Base-by-base conservation (phyloP, 805 yeast genomes). In the Kodamaea sagamina region DNA sequence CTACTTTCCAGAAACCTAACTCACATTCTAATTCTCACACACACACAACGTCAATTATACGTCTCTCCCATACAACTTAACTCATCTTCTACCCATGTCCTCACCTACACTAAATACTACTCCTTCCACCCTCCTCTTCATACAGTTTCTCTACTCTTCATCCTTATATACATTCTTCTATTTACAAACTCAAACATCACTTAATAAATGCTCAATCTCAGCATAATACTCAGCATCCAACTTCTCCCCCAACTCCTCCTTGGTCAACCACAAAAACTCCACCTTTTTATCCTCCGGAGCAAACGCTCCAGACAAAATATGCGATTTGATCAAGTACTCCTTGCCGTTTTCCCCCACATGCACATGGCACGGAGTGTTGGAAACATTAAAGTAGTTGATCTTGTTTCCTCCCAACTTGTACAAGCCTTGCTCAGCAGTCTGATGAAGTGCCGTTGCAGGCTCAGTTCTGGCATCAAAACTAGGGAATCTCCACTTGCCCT, bases 361-460 rank as follows among this genome's bases (percentile, higher is more conserved):
- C 51, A 78, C 72, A 34, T 83, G 89, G 32, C 90, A 84, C 31
- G 99, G 98, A 4, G 85, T 85, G 44, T 79, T 80, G 17, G 98
- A 89, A n/a, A 93, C 96, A 15, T 86, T 79, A 87, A 95, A 92
- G 34, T 89, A 84, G 65, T 89, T 86, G 60, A 93, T 78, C 43
- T 74, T 62, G 8, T 73, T 78, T 24, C 96, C 96, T 13, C 96
- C 96, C 15, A 86, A 55, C 16, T 63, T 54, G 59, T 80, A 75
- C 43, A 93, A 67, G 0, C 95, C 95, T 37, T 75, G 66, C 62
- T 86, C 88, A 2, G 96, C 96, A 27, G 81, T 75, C 43, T 65
- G 67, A 60, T 87, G 89, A 50, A 93, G 75, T 11, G 87, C 77
- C 3, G 68, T 64, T 19, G 67, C 70, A n/a, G 59, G 60, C 18